Conservation (phyloP, 2,329 filamentous ascomycete genomes). For the Penicillium verrucosum region DNA sequence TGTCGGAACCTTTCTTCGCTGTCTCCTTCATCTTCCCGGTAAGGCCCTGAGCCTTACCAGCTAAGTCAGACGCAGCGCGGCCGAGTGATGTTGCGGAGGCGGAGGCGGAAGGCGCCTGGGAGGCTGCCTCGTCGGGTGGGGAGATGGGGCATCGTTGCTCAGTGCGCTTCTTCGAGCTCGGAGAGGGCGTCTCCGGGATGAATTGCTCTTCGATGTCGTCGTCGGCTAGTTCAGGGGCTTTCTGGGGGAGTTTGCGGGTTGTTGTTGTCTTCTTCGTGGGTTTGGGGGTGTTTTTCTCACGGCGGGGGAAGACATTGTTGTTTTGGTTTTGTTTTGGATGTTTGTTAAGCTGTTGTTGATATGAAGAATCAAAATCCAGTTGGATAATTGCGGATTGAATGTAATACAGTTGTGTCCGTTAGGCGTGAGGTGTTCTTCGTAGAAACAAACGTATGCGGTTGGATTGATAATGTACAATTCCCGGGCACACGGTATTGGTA, state of each 20-base stretch:
- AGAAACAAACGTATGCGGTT: neutral
- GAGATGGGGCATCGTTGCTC: conserved; percentile 27
- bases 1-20: conserved; percentile 7
- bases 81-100: conserved; percentile 25
- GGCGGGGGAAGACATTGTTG: conserved; percentile 20
- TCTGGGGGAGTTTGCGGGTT: conserved; percentile 24
- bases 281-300: conserved; percentile 22
- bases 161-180: conserved; percentile 22
- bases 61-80: conserved; percentile 12
- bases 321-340: neutral
- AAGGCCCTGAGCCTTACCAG: conserved; percentile 18
- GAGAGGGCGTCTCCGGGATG: conserved; percentile 23
- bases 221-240: conserved; percentile 19
- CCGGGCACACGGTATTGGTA: too few species aligned
- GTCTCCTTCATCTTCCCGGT: conserved; percentile 20
- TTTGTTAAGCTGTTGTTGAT: neutral
- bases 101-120: conserved; percentile 23
- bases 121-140: conserved; percentile 23
- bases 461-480: too few species aligned
- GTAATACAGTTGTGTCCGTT: neutral
- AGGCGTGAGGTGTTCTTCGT: conserved; percentile 4
- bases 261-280: conserved; percentile 21
- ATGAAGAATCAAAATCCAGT: neutral
- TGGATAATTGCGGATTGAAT: neutral
- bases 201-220: conserved; percentile 19